Evolutionary conservation across 805 yeast species (phyloP), one percentile per base, ranked within the genome.

Genomic region (Lipomyces mesembrius): DNA sequence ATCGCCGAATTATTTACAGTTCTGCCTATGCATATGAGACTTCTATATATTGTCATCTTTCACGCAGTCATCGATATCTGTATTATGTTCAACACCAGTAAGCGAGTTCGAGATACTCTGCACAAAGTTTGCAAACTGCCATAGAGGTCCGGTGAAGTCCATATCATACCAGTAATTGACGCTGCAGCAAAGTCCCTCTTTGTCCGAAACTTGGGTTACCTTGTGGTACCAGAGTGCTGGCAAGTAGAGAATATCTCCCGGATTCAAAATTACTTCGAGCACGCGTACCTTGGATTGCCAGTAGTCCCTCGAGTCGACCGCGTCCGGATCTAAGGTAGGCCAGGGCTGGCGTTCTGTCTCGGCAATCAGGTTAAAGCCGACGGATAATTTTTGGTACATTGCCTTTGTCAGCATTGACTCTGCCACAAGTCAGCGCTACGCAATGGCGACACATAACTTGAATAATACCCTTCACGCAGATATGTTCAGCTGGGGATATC

Each of bases 191-290:
- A 67, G 37, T 32, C 71, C 71, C 11, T 62, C 69, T 2, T 57
- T 1, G 39, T 67, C 67, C 27, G 27, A 25, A 6, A 54, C 60
- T 59, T 67, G 70, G 12, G 63, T 34, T 7, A 79, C 79, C 70
- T 79, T 79, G 58, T 79, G 82, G 67, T 77, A 79, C 82, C 82
- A 79, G 59, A 79, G 71, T 3, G 81, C 78, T 0, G 82, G 82
- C 11, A 79, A 65, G 64, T 76, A 79, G 53, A 79, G 72, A 17
- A 76, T 73, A 57, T 79, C 80, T 3, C 82, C 81, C 1, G 80
- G 77, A 7, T 73, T 62, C 32, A 79, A 25, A 25, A 25, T 25
- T 25, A 25, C 27, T 25, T 25, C 27, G 2, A 25, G 27, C 27
- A 25, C 27, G 27, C 27, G 27, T 25, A 25, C 27, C 27, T 25